These are phyloP conservation scores for Coniochaeta pulveracea DNA, from an alignment of 2,329 filamentous ascomycete genomes.

Conservation along the genomic window DNA sequence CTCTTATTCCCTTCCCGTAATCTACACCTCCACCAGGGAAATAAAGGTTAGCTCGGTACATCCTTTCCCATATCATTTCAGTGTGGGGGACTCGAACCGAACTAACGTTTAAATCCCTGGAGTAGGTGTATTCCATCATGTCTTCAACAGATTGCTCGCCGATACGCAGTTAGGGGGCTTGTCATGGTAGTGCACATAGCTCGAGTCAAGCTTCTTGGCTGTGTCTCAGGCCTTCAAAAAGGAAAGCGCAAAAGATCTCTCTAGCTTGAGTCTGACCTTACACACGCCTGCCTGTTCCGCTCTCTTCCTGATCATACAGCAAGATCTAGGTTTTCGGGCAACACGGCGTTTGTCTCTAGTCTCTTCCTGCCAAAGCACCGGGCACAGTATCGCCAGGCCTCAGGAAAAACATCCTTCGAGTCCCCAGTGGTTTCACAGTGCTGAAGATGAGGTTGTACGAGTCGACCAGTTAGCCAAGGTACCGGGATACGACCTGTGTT, in stretches of 20 bases:
- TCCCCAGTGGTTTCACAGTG: constrained; percentile 51
- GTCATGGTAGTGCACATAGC: too few relatives aligned
- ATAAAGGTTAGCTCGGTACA: too few relatives aligned
- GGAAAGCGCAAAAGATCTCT: constrained; percentile 33
- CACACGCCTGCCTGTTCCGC: constrained; percentile 31
- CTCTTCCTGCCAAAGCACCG: constrained; percentile 21
- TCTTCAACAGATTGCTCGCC: too few relatives aligned
- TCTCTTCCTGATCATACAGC: constrained; percentile 39
- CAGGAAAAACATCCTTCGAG: constrained; percentile 38
- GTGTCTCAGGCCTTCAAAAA: constrained; percentile 19
- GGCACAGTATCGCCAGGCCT: constrained; percentile 32
- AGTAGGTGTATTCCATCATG: too few relatives aligned
- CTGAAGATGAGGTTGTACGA: constrained; percentile 55
- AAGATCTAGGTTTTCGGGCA: constrained; percentile 52
- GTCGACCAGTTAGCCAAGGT: constrained; percentile 42
- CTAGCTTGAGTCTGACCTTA: constrained; percentile 21
- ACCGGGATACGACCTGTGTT: constrained; percentile 39
- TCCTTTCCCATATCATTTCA: too few relatives aligned
- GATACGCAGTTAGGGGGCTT: too few relatives aligned
- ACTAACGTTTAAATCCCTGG: too few relatives aligned
- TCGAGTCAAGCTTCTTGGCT: too few relatives aligned
- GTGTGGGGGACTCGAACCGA: too few relatives aligned
- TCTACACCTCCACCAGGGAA: too few relatives aligned
- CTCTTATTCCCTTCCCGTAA: too few relatives aligned
- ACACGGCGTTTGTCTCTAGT: constrained; percentile 37